Evolutionary conservation across 306 rosid genomes (phyloP).

Genomic region (Vigna radiata): DNA sequence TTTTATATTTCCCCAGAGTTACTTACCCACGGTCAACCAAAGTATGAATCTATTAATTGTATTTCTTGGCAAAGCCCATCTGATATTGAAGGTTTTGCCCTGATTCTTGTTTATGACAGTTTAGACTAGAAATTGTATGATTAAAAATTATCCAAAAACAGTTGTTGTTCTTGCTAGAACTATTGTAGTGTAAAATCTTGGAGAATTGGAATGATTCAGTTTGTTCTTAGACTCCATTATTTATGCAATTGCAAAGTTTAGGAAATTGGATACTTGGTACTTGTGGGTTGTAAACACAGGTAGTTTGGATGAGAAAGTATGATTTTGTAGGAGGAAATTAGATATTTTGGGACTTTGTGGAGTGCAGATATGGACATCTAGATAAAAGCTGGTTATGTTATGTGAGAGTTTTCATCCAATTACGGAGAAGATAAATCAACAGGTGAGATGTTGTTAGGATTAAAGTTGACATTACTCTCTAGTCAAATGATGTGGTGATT

Average conservation of each 20-base stretch:
- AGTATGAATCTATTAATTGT: conserved; percentile 27
- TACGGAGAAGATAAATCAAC: conserved; percentile 33
- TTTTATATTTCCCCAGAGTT: conserved; percentile 18
- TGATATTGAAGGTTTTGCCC: conserved; percentile 13
- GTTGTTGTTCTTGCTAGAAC: conserved; percentile 20
- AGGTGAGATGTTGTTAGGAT: conserved; percentile 19
- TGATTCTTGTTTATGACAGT: conserved; percentile 3
- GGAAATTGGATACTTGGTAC: conserved; percentile 18
- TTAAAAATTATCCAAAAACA: conserved; percentile 20
- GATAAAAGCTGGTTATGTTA: conserved; percentile 10
- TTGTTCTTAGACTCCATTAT: conserved; percentile 10
- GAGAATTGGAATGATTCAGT: conserved; percentile 25
- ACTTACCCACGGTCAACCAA: conserved; percentile 8
- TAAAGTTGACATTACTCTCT: conserved; percentile 3
- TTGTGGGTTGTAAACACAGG: background rate
- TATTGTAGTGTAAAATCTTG: background rate
- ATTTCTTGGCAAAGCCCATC: conserved; percentile 21
- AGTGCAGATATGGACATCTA: conserved; percentile 9
- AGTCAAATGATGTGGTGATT: conserved; percentile 25
- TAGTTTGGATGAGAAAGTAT: conserved; percentile 9
- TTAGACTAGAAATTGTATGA: conserved; percentile 20
- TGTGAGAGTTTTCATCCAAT: conserved; percentile 30
- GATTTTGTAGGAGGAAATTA: conserved; percentile 26
- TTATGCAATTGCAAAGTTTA: conserved; percentile 27
- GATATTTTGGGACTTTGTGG: conserved; percentile 21